phyloP scores from a whole-genome alignment of 768 basidiomycete genomes.

The Hypholoma fasciculare region DNA sequence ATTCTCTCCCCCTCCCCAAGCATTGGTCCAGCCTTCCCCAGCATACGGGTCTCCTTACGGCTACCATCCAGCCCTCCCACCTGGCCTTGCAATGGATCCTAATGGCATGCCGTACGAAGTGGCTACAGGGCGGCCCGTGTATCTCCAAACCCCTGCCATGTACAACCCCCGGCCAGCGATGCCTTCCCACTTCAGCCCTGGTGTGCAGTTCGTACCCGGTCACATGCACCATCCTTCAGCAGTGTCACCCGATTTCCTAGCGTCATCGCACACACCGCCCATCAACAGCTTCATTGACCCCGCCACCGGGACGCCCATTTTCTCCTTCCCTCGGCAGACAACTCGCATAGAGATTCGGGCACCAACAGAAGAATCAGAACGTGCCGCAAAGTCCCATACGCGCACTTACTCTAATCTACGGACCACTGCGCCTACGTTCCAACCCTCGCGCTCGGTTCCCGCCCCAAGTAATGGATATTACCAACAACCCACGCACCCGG shows the following conservation, averaged over 20 bases:
- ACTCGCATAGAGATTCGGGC: conserved; percentile 77
- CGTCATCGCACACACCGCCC: conserved; percentile 59
- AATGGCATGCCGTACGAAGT: conserved; percentile 83
- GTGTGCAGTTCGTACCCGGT: conserved; percentile 53
- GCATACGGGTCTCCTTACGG: conserved; percentile 69
- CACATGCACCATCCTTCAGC: conserved; percentile 64
- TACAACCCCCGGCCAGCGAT: conserved; percentile 70
- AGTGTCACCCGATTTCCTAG: conserved; percentile 63
- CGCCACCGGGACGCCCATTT: conserved; percentile 65
- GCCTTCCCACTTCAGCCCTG: conserved; percentile 50
- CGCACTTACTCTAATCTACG: conserved; percentile 42
- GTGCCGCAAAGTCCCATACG: conserved; percentile 29
- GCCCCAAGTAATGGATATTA: conserved; percentile 25
- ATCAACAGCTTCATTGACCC: conserved; percentile 67
- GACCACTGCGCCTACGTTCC: conserved; percentile 50
- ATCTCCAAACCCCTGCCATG: conserved; percentile 61
- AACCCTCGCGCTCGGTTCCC: conserved; percentile 37
- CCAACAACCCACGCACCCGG: conserved; percentile 22
- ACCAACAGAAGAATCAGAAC: conserved; percentile 39
- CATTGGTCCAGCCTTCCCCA: conserved; percentile 46
- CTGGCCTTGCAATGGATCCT: conserved; percentile 71
- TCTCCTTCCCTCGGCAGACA: conserved; percentile 71
- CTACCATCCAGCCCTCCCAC: conserved; percentile 62
- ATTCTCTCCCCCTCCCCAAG: conserved; percentile 32
- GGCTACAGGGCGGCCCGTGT: conserved; percentile 79